Percentiles rank a stretch among this genome's conserved stretches.
phyloP scores from a whole-genome alignment of 2,329 filamentous ascomycete species.

The Boeremia lycopersici region DNA sequence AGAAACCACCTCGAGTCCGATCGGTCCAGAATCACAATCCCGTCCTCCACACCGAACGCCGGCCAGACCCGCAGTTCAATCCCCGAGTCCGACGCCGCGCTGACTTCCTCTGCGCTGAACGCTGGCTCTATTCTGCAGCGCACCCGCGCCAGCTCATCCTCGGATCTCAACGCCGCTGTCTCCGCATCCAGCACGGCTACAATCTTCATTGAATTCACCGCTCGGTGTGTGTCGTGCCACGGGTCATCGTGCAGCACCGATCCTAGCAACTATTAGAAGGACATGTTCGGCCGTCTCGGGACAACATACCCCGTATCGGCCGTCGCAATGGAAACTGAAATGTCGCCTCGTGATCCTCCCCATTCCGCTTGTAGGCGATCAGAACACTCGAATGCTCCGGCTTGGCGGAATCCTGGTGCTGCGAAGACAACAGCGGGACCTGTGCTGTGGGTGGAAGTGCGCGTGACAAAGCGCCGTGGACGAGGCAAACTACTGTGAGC shows the following conservation, averaged over 20 bases:
- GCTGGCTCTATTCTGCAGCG: slow-evolving; percentile 27
- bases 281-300: too few relatives aligned
- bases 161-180: slow-evolving; percentile 14
- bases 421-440: neutral
- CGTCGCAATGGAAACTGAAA: slow-evolving; percentile 24
- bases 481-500: neutral
- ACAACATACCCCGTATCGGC: neutral
- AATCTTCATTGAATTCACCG: slow-evolving; percentile 21
- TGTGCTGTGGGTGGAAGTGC: neutral
- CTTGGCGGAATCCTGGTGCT: neutral
- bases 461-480: neutral
- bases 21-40: slow-evolving; percentile 38
- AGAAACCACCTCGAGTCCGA: slow-evolving; percentile 38
- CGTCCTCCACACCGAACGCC: slow-evolving; percentile 40
- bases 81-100: slow-evolving; percentile 7
- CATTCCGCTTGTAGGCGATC: neutral
- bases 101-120: slow-evolving; percentile 20
- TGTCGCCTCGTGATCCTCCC: slow-evolving; percentile 18
- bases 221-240: slow-evolving; percentile 3
- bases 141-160: slow-evolving; percentile 24
- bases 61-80: slow-evolving; percentile 22
- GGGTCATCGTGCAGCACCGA: slow-evolving; percentile 1
- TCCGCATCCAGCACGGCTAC: slow-evolving; percentile 18
- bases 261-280: neutral
- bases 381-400: neutral